A percentile compares a stretch with the other conserved stretches of the same genome.
Evolutionary conservation across 2,329 filamentous ascomycete genomes (phyloP).

Genomic region (Sporothrix luriei): DNA sequence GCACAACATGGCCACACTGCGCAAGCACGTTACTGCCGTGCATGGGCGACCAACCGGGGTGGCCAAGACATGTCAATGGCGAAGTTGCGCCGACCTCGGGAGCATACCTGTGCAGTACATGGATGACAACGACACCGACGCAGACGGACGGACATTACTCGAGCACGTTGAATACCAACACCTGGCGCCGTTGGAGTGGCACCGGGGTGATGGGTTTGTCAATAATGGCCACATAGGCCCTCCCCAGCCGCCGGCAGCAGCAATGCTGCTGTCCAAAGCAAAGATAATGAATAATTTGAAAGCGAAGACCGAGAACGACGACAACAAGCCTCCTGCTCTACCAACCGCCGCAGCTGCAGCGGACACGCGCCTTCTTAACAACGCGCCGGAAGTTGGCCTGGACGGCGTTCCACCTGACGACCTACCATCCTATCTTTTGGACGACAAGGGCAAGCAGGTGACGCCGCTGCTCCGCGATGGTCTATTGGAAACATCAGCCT

Average conservation of each 20-base stretch:
- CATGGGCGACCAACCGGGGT: slow-evolving; percentile 44
- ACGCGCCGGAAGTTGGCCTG: slow-evolving; percentile 10
- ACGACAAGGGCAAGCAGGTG: slow-evolving; percentile 57
- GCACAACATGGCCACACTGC: slow-evolving; percentile 63
- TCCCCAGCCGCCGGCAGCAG: background rate
- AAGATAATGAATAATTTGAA: background rate
- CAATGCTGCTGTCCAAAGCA: slow-evolving; percentile 35
- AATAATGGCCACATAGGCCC: slow-evolving; percentile 43
- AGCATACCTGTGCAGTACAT: slow-evolving; percentile 34
- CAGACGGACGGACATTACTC: slow-evolving; percentile 44
- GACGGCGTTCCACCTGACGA: slow-evolving; percentile 28
- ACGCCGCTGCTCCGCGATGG: slow-evolving; percentile 59
- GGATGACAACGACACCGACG: background rate
- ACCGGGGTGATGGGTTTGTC: slow-evolving; percentile 61
- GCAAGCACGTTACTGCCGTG: slow-evolving; percentile 55
- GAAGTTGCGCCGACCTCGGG: slow-evolving; percentile 43
- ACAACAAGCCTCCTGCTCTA: background rate
- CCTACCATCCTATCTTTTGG: slow-evolving; percentile 55
- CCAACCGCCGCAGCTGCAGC: background rate
- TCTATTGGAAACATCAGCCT: slow-evolving; percentile 26
- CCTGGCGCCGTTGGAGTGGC: slow-evolving; percentile 57
- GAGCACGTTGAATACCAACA: slow-evolving; percentile 59
- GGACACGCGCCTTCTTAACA: background rate
- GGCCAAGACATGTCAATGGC: slow-evolving; percentile 46
- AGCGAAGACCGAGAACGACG: slow-evolving; percentile 17